Evolutionary conservation across 768 basidiomycete genomes (phyloP).

Genomic region (Phlegmacium glaucopus): DNA sequence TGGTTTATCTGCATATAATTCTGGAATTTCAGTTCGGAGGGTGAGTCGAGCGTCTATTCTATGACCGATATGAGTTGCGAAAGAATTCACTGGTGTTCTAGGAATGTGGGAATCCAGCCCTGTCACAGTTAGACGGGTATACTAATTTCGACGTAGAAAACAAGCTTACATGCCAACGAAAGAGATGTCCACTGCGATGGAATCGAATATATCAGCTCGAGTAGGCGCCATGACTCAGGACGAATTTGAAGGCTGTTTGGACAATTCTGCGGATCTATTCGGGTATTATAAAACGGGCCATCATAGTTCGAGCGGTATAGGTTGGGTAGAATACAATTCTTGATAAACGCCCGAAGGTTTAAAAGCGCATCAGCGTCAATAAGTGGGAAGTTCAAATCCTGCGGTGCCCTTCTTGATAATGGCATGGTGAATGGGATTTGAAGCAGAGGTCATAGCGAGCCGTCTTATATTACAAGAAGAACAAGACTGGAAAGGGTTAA

Average conservation of each 20-base stretch:
- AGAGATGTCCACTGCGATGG: constrained; percentile 21
- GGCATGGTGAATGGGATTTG: too few relatives aligned
- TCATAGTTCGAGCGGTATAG: constrained; percentile 12
- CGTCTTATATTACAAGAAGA: too few relatives aligned
- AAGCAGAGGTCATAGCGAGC: too few relatives aligned
- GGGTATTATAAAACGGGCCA: constrained; percentile 27
- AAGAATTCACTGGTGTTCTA: neutral
- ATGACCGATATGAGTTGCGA: neutral
- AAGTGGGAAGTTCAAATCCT: constrained; percentile 10
- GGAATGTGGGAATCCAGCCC: constrained; percentile 7
- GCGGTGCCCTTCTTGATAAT: constrained; percentile 14
- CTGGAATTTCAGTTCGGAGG: constrained; percentile 4
- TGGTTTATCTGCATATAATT: constrained; percentile 9
- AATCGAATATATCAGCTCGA: constrained; percentile 42
- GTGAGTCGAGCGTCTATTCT: too few relatives aligned
- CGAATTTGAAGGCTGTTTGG: constrained; percentile 35
- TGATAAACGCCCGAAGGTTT: constrained; percentile 46
- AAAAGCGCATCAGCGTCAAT: constrained; percentile 30
- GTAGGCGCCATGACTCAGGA: constrained; percentile 45
- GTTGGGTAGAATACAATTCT: constrained; percentile 41
- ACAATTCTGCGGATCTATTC: constrained; percentile 40
- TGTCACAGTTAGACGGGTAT: neutral
- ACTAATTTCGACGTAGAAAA: neutral
- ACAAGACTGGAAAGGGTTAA: too few relatives aligned
- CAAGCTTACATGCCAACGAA: constrained; percentile 1